Evolutionary conservation across 2,329 filamentous ascomycete species (phyloP).

Genomic region (Alternaria dauci): DNA sequence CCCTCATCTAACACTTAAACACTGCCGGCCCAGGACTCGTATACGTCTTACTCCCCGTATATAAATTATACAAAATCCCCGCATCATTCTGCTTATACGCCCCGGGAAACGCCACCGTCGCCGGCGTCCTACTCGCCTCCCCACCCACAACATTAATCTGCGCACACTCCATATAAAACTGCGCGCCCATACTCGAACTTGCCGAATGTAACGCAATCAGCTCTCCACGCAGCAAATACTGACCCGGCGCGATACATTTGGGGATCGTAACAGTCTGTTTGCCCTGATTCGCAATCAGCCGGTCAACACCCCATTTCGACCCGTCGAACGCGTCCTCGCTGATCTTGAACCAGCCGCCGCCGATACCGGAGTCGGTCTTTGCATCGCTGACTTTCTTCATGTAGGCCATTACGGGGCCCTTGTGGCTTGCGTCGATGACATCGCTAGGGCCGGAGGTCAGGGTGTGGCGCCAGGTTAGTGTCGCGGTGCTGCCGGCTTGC

Average conservation of each 20-base stretch:
- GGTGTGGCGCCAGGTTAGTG: constrained; percentile 67
- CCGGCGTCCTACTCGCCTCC: constrained; percentile 35
- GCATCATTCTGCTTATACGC: constrained; percentile 44
- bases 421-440: constrained; percentile 65
- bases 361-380: constrained; percentile 40
- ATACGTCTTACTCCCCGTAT: constrained; percentile 50
- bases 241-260: constrained; percentile 47
- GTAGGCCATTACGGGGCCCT: constrained; percentile 66
- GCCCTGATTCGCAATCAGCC: constrained; percentile 52
- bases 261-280: constrained; percentile 53
- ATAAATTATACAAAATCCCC: constrained; percentile 45
- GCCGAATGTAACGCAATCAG: constrained; percentile 54
- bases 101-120: constrained; percentile 43
- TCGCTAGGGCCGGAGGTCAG: constrained; percentile 58
- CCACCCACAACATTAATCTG: constrained; percentile 45
- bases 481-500: constrained; percentile 59
- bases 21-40: constrained; percentile 60
- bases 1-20: constrained; percentile 56
- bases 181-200: constrained; percentile 46
- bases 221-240: constrained; percentile 55
- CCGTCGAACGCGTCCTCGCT: constrained; percentile 49
- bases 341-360: constrained; percentile 33
- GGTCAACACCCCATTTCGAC: constrained; percentile 47
- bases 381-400: constrained; percentile 65
- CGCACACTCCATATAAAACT: constrained; percentile 55